phyloP scores from a whole-genome alignment of 352 stramenopile species.

The Phytophthora pseudosyringae region DNA sequence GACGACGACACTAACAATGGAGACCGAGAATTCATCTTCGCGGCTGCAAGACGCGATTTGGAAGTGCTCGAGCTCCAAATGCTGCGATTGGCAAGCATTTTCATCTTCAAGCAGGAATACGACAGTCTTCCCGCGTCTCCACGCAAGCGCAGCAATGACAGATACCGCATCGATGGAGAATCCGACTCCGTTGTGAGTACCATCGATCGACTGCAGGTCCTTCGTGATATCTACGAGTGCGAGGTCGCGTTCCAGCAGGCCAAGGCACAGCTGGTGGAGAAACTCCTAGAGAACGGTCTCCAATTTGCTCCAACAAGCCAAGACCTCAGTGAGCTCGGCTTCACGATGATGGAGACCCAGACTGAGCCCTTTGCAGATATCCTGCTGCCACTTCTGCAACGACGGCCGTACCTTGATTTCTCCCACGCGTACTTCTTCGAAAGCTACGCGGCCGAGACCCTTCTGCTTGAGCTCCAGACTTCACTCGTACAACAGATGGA shows the following conservation, averaged over 20 bases:
- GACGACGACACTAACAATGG: background rate
- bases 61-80: constrained; percentile 54
- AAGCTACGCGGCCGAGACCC: constrained; percentile 55
- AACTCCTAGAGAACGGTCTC: constrained; percentile 38
- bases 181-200: constrained; percentile 18
- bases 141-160: constrained; percentile 6
- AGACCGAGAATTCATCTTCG: constrained; percentile 48
- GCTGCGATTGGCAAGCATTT: constrained; percentile 50
- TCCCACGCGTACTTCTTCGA: constrained; percentile 66
- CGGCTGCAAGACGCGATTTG: constrained; percentile 44
- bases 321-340: constrained; percentile 15
- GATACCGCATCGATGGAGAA: background rate
- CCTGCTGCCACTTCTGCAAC: constrained; percentile 32
- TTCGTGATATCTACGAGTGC: constrained; percentile 65
- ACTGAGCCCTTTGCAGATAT: constrained; percentile 17
- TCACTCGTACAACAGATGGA: constrained; percentile 41
- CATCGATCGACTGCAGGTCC: constrained; percentile 61
- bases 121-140: constrained; percentile 31
- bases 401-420: constrained; percentile 53
- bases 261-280: constrained; percentile 45
- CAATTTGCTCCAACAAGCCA: constrained; percentile 19
- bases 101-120: constrained; percentile 56
- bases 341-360: background rate
- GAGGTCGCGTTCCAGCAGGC: constrained; percentile 50
- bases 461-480: constrained; percentile 55